Evolutionary conservation across 1,139 yeast genomes (phyloP).

Genomic region (Nakaseomyces glabratus): DNA sequence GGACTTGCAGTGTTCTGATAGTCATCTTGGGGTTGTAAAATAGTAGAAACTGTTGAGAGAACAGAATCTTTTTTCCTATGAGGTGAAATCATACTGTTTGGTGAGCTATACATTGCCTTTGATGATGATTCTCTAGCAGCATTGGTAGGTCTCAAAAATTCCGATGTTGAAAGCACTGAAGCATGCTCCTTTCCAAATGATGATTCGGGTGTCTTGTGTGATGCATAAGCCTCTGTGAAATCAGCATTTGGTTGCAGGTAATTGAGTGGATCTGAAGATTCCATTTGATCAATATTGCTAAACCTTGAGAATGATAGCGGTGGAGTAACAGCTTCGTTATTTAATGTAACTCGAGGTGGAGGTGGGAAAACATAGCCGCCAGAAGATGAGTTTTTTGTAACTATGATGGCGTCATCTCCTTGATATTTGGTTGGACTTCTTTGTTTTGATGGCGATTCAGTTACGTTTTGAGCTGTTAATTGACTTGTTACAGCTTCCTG

Average conservation of each 20-base stretch:
- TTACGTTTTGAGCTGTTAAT: conserved; percentile 9
- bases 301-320: conserved; percentile 8
- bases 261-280: conserved; percentile 10
- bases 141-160: conserved; percentile 1
- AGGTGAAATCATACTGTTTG: conserved; percentile 5
- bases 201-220: conserved; percentile 3
- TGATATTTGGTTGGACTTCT: neutral
- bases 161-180: neutral
- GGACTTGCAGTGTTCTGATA: too few relatives aligned
- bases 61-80: conserved; percentile 15
- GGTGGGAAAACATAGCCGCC: conserved; percentile 31
- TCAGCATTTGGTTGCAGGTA: conserved; percentile 1
- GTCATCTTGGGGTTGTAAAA: conserved; percentile 15
- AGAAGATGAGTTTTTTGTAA: conserved; percentile 26
- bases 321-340: conserved; percentile 10
- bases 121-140: conserved; percentile 1
- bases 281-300: neutral
- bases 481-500: conserved; percentile 20
- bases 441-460: conserved; percentile 1
- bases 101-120: conserved; percentile 3
- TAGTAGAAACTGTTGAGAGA: conserved; percentile 17
- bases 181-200: neutral
- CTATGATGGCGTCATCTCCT: conserved; percentile 15
- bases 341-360: conserved; percentile 14
- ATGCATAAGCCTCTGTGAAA: neutral